Conservation (phyloP, 495 filamentous ascomycete species). For the Pyrenula aspistea region DNA sequence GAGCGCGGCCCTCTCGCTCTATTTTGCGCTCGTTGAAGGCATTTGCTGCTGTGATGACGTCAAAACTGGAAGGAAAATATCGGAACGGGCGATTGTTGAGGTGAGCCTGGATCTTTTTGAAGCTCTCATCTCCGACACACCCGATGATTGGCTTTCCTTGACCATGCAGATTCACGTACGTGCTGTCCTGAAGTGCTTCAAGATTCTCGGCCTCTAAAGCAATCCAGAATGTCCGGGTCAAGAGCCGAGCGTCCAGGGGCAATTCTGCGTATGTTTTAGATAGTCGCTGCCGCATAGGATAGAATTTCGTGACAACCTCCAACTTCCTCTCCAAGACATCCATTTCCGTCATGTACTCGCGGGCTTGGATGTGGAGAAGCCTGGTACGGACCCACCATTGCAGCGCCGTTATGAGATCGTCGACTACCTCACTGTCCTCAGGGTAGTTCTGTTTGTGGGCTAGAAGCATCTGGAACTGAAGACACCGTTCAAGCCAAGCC, state of each 20-base stretch:
- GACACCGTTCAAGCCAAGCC: constrained; percentile 25
- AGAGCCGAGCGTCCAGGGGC: constrained; percentile 15
- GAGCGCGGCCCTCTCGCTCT: background rate
- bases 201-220: background rate
- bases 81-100: background rate
- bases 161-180: background rate
- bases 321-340: background rate
- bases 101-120: background rate
- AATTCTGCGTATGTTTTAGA: background rate
- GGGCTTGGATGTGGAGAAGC: constrained; percentile 9
- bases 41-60: background rate
- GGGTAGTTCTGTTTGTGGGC: constrained; percentile 1
- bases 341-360: background rate
- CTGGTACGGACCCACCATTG: constrained; percentile 19
- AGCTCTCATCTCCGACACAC: background rate
- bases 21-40: background rate
- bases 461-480: constrained; percentile 15
- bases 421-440: constrained; percentile 1
- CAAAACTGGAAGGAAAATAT: background rate
- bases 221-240: constrained; percentile 25
- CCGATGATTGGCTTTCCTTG: background rate
- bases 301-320: constrained; percentile 1
- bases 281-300: constrained; percentile 1
- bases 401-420: constrained; percentile 8
- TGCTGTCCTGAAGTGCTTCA: background rate